Base-by-base conservation (phyloP, 495 filamentous ascomycete genomes). In the Xylaria telfairii region DNA sequence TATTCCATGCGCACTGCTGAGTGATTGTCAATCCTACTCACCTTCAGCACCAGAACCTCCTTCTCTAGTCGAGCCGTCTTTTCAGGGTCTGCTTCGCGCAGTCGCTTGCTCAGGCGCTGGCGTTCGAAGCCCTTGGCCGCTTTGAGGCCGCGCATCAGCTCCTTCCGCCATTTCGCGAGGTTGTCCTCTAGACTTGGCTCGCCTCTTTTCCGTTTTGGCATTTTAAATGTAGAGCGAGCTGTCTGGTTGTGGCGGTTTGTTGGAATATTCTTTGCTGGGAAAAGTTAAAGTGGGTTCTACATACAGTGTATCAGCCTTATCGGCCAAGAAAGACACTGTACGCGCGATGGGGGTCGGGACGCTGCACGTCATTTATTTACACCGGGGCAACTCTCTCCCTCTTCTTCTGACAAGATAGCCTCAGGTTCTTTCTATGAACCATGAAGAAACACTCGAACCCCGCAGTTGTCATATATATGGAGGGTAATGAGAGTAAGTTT, bases 61-160 rank as follows among this genome's bases (percentile, higher is more conserved):
- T 86, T 87, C 71, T 90, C 86, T n/a, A 96, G 78, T 24, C 93
- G 82, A 42, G 79, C 75, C 28, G 80, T 71, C 77, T 87, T 83
- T 24, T 84, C 83, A 19, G 86, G 81, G 21, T 75, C 71, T 2
- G 90, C 89, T 34, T 89, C 89, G 79, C 92, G 94, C 28, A 92
- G 83, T 44, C 94, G 83, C 65, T 93, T 90, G 39, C 92, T 89
- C 54, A 94, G 85, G 68, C 97, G 97, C 81, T 97, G 95, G 72
- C 93, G 85, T 82, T 97, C 95, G 78, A 95, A 95, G 19, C 92
- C 93, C 69, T 93, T 94, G 32, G 92, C 92, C 1, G 88, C 83
- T 79, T 96, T 97, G 46, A 97, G 83, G 0, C 89, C 91, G 26
- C 89, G 86, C 56, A 86, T 84, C 10, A 97, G 84, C 26, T 87